Percentiles rank a stretch among this genome's conserved stretches.
These are phyloP conservation scores for Ophiocordyceps sinensis DNA, from an alignment of 2,329 filamentous ascomycete genomes.

Conservation along the genomic window DNA sequence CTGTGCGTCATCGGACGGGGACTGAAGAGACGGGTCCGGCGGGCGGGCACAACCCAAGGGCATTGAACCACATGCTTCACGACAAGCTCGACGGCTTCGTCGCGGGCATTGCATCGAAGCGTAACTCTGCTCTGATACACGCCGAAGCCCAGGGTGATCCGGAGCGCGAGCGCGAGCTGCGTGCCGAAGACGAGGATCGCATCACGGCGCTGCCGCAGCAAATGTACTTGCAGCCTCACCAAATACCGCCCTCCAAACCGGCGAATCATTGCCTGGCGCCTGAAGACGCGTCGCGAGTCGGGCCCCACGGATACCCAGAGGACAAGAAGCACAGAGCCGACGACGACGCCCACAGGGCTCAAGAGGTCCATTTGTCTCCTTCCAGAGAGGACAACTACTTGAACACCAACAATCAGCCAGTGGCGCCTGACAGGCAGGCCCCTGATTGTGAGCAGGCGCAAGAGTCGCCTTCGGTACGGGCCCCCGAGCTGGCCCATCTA, in stretches of 20 bases:
- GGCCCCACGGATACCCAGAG: slow-evolving; percentile 21
- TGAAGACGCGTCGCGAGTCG: slow-evolving; percentile 1
- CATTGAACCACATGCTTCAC: slow-evolving; percentile 63
- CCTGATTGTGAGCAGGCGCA: slow-evolving; percentile 8
- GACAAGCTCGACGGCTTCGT: slow-evolving; percentile 82
- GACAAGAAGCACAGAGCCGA: slow-evolving; percentile 18
- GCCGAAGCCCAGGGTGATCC: slow-evolving; percentile 68
- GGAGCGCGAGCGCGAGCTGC: slow-evolving; percentile 65
- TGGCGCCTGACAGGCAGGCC: slow-evolving; percentile 11
- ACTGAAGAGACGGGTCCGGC: slow-evolving; percentile 31
- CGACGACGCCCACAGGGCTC: slow-evolving; percentile 2
- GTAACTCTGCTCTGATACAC: slow-evolving; percentile 70
- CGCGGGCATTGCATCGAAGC: slow-evolving; percentile 72
- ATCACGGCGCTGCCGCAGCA: slow-evolving; percentile 67
- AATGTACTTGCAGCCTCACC: slow-evolving; percentile 45
- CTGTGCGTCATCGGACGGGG: slow-evolving; percentile 24
- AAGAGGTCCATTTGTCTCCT: slow-evolving; percentile 46
- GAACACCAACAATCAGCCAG: slow-evolving; percentile 44
- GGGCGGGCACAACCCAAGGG: slow-evolving; percentile 24
- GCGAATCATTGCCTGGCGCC: not conserved
- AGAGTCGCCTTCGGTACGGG: slow-evolving; percentile 18
- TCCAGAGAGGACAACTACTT: slow-evolving; percentile 33
- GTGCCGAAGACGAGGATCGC: slow-evolving; percentile 69
- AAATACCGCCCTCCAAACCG: slow-evolving; percentile 14
- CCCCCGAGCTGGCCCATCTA: slow-evolving; percentile 43